Evolutionary conservation across 768 basidiomycete genomes (phyloP).

Genomic region (Termitomyces sp.): DNA sequence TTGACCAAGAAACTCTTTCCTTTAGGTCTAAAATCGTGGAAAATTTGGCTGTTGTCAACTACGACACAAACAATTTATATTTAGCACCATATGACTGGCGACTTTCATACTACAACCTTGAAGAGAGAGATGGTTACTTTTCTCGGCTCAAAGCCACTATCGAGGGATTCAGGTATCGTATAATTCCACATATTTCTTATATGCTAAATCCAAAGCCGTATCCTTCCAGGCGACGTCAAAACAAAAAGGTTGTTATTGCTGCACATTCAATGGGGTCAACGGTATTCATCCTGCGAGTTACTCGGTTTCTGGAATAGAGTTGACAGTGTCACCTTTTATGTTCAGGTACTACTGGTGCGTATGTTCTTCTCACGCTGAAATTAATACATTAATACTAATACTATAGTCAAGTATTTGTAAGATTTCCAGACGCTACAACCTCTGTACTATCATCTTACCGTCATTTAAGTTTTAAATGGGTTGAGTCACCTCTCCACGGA

Average conservation of each 20-base stretch:
- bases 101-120: constrained; percentile 82
- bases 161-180: constrained; percentile 65
- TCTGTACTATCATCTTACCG: constrained; percentile 5
- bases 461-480: constrained; percentile 82
- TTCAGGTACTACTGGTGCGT: constrained; percentile 48
- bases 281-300: constrained; percentile 32
- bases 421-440: constrained; percentile 19
- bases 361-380: neutral
- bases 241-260: constrained; percentile 75
- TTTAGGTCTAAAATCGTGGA: constrained; percentile 86
- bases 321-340: neutral
- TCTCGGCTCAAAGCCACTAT: constrained; percentile 76
- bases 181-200: neutral
- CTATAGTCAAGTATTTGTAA: constrained; percentile 72
- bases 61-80: constrained; percentile 85
- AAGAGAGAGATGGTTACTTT: constrained; percentile 88
- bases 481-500: constrained; percentile 80
- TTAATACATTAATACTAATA: constrained; percentile 3
- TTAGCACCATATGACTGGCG: constrained; percentile 92
- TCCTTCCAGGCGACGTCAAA: constrained; percentile 50
- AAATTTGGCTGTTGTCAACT: constrained; percentile 88
- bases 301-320: neutral
- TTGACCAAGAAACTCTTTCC: neutral
- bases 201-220: neutral
- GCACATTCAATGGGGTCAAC: constrained; percentile 86